Evolutionary conservation across 768 basidiomycete species (phyloP).

Genomic region (Leccinum obscurum): DNA sequence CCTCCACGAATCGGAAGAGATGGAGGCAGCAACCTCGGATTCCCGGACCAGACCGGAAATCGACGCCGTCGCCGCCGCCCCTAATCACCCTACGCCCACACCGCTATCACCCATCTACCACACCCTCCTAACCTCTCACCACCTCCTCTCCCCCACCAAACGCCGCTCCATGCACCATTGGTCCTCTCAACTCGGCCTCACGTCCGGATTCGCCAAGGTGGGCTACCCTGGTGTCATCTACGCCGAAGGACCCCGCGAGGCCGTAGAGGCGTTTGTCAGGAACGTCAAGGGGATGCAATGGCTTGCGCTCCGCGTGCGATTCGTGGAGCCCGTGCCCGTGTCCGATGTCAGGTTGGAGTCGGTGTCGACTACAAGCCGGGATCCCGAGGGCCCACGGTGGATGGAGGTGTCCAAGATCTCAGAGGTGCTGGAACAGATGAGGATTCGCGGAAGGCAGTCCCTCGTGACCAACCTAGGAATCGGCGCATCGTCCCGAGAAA

Average conservation of each 20-base stretch:
- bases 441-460: slow-evolving; percentile 50
- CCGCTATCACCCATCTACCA: slow-evolving; percentile 40
- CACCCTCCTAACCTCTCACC: slow-evolving; percentile 71
- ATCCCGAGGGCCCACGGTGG: slow-evolving; percentile 39
- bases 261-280: slow-evolving; percentile 61
- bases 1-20: slow-evolving; percentile 39
- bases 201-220: slow-evolving; percentile 66
- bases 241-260: slow-evolving; percentile 51
- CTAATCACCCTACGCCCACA: neutral
- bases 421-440: slow-evolving; percentile 70
- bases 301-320: slow-evolving; percentile 66
- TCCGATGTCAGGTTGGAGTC: neutral
- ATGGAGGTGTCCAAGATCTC: slow-evolving; percentile 67
- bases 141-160: slow-evolving; percentile 65
- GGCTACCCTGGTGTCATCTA: slow-evolving; percentile 79
- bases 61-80: neutral
- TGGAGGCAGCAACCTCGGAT: neutral
- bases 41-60: neutral
- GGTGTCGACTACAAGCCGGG: neutral
- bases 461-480: slow-evolving; percentile 67
- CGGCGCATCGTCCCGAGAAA: slow-evolving; percentile 38
- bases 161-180: slow-evolving; percentile 56
- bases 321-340: slow-evolving; percentile 44
- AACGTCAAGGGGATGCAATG: slow-evolving; percentile 79
- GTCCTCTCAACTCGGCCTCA: slow-evolving; percentile 51